Conservation (phyloP, 371 early-diverging fungal genomes). For the Mortierella polycephala region DNA sequence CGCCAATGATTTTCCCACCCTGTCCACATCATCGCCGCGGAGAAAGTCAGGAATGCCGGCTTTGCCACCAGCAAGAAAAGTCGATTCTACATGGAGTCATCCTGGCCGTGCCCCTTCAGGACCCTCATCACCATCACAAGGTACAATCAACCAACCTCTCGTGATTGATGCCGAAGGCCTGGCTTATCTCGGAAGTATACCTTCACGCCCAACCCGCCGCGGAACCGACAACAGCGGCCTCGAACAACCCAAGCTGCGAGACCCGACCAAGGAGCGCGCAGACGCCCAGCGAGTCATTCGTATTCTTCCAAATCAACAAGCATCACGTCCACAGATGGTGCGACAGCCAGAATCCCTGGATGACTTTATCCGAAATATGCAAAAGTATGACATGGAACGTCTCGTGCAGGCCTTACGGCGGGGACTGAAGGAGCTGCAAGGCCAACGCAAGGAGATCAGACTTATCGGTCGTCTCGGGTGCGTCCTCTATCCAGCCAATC, state of each 20-base stretch:
- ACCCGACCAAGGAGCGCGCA: constrained; percentile 5
- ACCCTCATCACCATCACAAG: too few relatives aligned
- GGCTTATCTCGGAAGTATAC: constrained; percentile 21
- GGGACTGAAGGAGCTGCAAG: constrained; percentile 37
- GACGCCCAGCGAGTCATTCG: constrained; percentile 15
- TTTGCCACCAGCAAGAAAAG: constrained; percentile 14
- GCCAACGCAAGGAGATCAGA: constrained; percentile 47
- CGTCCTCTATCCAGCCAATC: constrained; percentile 16
- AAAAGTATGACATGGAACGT: constrained; percentile 32
- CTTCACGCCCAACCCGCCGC: neutral
- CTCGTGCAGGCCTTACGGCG: constrained; percentile 17
- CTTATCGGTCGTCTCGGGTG: constrained; percentile 37
- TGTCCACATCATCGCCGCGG: constrained; percentile 5
- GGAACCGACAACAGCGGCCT: constrained; percentile 9
- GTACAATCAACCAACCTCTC: neutral
- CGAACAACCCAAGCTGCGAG: constrained; percentile 10
- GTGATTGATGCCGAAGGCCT: constrained; percentile 31
- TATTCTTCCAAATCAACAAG: constrained; percentile 15
- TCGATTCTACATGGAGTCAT: neutral
- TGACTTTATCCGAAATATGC: constrained; percentile 11
- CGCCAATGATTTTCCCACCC: constrained; percentile 29
- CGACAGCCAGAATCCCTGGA: neutral
- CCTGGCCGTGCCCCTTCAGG: too few relatives aligned
- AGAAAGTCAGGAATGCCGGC: constrained; percentile 11
- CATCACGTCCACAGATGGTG: constrained; percentile 1